Evolutionary conservation across 2,329 filamentous ascomycete species (phyloP).

Genomic region (Pseudocercospora pini-densiflorae): DNA sequence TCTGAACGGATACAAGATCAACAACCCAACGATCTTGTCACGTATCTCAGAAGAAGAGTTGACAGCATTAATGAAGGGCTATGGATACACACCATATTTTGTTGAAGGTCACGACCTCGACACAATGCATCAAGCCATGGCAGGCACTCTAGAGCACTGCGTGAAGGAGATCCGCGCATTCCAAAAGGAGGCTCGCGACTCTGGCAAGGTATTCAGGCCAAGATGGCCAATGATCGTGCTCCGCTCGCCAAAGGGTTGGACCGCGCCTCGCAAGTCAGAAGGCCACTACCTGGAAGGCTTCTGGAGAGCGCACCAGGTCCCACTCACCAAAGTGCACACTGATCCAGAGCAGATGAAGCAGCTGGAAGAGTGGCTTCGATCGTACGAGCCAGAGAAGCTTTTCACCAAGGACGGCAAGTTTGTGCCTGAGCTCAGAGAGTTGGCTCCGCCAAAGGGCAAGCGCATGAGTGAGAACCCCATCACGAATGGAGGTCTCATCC

Average conservation of each 20-base stretch:
- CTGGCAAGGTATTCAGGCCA: conserved; percentile 70
- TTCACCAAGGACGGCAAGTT: conserved; percentile 69
- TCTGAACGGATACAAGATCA: conserved; percentile 85
- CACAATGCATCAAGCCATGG: conserved; percentile 83
- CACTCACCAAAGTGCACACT: conserved; percentile 69
- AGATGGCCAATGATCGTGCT: conserved; percentile 81
- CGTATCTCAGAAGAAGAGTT: conserved; percentile 77
- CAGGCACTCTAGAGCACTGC: conserved; percentile 73
- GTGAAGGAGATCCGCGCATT: conserved; percentile 69
- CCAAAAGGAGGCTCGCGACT: conserved; percentile 73
- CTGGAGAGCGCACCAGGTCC: conserved; percentile 79
- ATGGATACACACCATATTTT: conserved; percentile 80
- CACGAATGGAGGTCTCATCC: conserved; percentile 70
- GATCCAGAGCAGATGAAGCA: conserved; percentile 68
- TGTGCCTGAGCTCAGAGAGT: conserved; percentile 63
- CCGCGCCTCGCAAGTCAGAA: conserved; percentile 72
- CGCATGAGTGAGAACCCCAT: conserved; percentile 81
- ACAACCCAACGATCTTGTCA: conserved; percentile 75
- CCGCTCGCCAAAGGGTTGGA: conserved; percentile 80
- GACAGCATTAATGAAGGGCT: conserved; percentile 70
- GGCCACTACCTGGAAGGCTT: conserved; percentile 74
- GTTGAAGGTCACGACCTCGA: conserved; percentile 76
- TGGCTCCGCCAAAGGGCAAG: conserved; percentile 67
- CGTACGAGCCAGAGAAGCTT: conserved; percentile 73
- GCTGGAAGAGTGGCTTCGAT: conserved; percentile 77